A percentile compares a stretch with the other conserved stretches of the same genome.
phyloP scores from a whole-genome alignment of 139 green algal genomes.

The Chlorella ohadii region DNA sequence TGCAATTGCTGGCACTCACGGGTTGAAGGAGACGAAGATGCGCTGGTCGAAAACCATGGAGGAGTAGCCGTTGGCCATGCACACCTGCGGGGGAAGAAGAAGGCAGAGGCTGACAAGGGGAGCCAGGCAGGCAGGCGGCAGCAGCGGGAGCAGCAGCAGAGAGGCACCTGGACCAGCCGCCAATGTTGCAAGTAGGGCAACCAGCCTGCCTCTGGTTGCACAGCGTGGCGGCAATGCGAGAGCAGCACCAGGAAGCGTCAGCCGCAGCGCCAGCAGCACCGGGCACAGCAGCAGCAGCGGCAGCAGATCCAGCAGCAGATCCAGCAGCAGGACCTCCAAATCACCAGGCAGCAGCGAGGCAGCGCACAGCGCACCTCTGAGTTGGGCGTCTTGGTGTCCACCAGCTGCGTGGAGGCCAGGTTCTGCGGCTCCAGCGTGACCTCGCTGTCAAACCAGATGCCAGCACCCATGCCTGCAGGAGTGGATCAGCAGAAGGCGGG shows the following conservation, averaged over 20 bases:
- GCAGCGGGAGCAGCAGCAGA: no score
- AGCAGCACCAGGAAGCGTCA: no score
- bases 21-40: conserved; percentile 98
- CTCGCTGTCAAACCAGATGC: conserved; percentile 78
- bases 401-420: conserved; percentile 92
- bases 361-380: conserved; percentile 56
- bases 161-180: no score
- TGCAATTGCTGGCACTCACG: conserved; percentile 58
- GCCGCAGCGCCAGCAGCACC: no score
- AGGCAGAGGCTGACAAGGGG: not conserved
- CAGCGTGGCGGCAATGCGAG: no score
- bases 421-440: conserved; percentile 85
- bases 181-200: no score
- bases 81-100: conserved; percentile 50
- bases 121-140: not conserved
- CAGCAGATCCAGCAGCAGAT: no score
- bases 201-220: no score
- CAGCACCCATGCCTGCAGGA: conserved; percentile 48
- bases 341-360: not conserved
- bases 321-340: no score
- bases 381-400: conserved; percentile 96
- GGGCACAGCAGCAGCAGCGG: no score
- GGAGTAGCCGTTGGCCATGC: conserved; percentile 96
- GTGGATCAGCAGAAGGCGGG: not conserved
- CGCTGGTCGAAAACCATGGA: conserved; percentile 99